Base-by-base conservation (phyloP, 1,139 yeast species). In the Candida sojae region DNA sequence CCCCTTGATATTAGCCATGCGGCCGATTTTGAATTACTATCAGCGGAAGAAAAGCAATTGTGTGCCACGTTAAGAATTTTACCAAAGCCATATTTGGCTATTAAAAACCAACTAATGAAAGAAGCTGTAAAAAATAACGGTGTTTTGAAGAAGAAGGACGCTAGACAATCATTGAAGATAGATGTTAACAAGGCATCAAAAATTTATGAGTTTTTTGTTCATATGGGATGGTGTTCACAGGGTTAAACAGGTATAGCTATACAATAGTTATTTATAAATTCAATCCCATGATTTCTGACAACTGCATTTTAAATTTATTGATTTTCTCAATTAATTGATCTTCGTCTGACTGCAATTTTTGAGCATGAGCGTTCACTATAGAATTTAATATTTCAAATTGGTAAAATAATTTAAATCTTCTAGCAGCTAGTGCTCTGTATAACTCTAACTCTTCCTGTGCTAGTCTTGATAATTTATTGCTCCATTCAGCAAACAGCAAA, bases 61-160 rank as follows among this genome's bases (percentile, higher is more conserved):
- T 95, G 99, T 69, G 79, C 92, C 5, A 88, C 85, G 44, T 74
- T 93, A 53, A 82, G 96, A 55, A 86, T 95, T 10, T 70, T 88
- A 52, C 99, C 99, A 10, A 93, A 93, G 63, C 96, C 98, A 2
- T 93, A 92, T 62, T 72, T 95, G 54, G 96, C 96, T 2, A 89
- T 93, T 55, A 93, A 93, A 63, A 96, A 90, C 63, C 85, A 91
- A n/a, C 69, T 93, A 49, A 90, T 93, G 75, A 82, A 95, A 57
- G 97, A 92, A 62, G 83, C 96, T 29, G 73, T 92, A 36, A 83
- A 89, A 55, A 86, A 88, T 41, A 96, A 96, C 42, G 98, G 98
- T 7, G 69, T 79, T 5, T 68, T 93, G 60, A 88, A 88, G 70
- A 86, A 88, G 68, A 86, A 88, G 61, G 86, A 88, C 41, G 95